Evolutionary conservation across 108 stramenopile species (phyloP).

Genomic region (Skeletonema grethae): DNA sequence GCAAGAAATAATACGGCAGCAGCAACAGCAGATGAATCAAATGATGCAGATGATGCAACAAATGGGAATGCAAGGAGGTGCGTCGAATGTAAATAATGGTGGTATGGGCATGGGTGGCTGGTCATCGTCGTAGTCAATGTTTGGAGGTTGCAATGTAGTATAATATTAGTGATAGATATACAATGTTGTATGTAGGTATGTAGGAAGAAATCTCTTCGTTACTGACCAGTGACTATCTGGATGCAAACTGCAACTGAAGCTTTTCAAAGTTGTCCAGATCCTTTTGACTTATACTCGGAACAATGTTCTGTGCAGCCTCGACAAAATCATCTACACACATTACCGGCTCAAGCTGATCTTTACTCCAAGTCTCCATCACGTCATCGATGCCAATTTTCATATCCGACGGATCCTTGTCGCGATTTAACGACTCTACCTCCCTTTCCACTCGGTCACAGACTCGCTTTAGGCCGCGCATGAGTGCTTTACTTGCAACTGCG

Average conservation of each 20-base stretch:
- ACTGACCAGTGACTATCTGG: slow-evolving; percentile 5
- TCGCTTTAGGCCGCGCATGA: slow-evolving; percentile 73
- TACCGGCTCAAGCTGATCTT: slow-evolving; percentile 58
- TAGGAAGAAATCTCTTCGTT: neutral
- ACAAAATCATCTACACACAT: slow-evolving; percentile 69
- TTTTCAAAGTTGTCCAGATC: slow-evolving; percentile 72
- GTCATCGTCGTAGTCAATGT: neutral
- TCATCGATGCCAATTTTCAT: slow-evolving; percentile 44
- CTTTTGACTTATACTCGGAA: slow-evolving; percentile 66
- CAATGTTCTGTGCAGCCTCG: slow-evolving; percentile 60
- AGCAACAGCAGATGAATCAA: slow-evolving; percentile 46
- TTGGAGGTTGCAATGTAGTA: neutral
- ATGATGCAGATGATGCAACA: slow-evolving; percentile 52
- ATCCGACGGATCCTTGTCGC: slow-evolving; percentile 13
- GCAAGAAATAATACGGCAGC: slow-evolving; percentile 49
- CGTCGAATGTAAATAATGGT: neutral
- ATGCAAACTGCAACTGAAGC: slow-evolving; percentile 56
- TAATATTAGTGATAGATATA: neutral
- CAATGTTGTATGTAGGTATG: neutral
- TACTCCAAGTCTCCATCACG: slow-evolving; percentile 62
- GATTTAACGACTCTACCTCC: slow-evolving; percentile 45
- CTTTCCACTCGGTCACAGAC: slow-evolving; percentile 76
- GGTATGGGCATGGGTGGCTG: neutral
- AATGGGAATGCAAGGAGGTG: slow-evolving; percentile 12
- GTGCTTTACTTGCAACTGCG: slow-evolving; percentile 84